These are phyloP conservation scores for Xerocomellus dryophilus DNA, from an alignment of 768 basidiomycete genomes.

Conservation along the genomic window DNA sequence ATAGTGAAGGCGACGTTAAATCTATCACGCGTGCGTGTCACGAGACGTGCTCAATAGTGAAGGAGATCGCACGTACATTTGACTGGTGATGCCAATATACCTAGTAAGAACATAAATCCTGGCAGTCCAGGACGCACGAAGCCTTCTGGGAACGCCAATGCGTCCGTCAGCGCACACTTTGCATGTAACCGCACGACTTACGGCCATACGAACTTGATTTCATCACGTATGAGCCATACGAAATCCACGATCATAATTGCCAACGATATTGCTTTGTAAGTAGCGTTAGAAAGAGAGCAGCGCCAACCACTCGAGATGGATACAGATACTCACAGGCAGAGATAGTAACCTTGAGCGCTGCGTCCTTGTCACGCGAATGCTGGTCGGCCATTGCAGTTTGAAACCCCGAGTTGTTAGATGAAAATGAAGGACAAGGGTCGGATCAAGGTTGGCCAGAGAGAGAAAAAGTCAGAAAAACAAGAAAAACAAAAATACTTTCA, in stretches of 20 bases:
- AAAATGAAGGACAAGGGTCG: constrained; percentile 3
- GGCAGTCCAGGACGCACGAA: constrained; percentile 8
- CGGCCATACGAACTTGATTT: constrained; percentile 21
- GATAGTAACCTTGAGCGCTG: constrained; percentile 10
- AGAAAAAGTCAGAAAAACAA: not conserved
- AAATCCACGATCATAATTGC: constrained; percentile 19
- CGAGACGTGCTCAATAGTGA: not conserved
- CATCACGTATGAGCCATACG: constrained; percentile 10
- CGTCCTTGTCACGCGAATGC: not conserved
- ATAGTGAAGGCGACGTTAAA: constrained; percentile 21
- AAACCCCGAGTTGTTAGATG: not conserved
- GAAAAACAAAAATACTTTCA: not conserved
- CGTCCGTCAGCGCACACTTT: not conserved
- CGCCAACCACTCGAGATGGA: not conserved
- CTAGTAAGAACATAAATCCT: constrained; percentile 11
- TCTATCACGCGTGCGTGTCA: constrained; percentile 2
- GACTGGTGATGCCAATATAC: constrained; percentile 15
- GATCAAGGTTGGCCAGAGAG: not conserved
- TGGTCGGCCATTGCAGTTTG: not conserved
- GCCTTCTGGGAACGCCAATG: not conserved
- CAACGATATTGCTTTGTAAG: constrained; percentile 3
- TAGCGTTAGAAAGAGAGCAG: not conserved
- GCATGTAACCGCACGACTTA: constrained; percentile 3
- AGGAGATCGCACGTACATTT: constrained; percentile 14
- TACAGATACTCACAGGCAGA: constrained; percentile 12